These are phyloP conservation scores for Daldinia childiae DNA, from an alignment of 495 filamentous ascomycete species.

Conservation along the genomic window DNA sequence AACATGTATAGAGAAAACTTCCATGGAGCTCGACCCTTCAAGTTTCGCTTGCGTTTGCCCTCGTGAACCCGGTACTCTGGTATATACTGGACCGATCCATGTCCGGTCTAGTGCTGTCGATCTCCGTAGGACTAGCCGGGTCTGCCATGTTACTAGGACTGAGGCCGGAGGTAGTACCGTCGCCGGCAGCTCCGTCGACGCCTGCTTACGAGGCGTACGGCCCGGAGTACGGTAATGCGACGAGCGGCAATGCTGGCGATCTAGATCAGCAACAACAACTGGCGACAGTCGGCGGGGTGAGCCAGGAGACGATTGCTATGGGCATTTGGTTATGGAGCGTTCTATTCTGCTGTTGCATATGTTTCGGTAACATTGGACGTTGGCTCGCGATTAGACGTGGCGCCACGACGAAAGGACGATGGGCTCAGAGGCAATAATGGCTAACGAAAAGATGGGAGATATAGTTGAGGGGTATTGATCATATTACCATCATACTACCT, in stretches of 20 bases:
- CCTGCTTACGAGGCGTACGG: conserved; percentile 14
- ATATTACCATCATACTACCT: not conserved
- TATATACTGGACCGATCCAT: conserved; percentile 92
- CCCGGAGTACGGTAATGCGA: conserved; percentile 43
- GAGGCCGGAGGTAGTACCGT: conserved; percentile 79
- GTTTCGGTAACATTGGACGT: conserved; percentile 95
- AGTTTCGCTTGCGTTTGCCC: conserved; percentile 86
- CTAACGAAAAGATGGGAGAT: not conserved
- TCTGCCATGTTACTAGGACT: conserved; percentile 75
- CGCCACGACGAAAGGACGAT: conserved; percentile 48
- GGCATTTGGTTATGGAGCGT: conserved; percentile 91
- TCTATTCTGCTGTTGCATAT: conserved; percentile 91
- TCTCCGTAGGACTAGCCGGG: conserved; percentile 75
- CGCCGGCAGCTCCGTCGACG: conserved; percentile 52
- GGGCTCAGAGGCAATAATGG: conserved; percentile 41
- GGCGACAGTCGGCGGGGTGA: conserved; percentile 61
- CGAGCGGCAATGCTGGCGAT: not conserved
- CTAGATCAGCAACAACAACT: conserved; percentile 20
- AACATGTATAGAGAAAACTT: conserved; percentile 71
- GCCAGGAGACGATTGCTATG: conserved; percentile 79
- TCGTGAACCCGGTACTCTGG: conserved; percentile 95
- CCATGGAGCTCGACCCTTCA: conserved; percentile 96
- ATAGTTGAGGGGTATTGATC: not conserved
- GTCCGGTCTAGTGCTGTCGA: conserved; percentile 80
- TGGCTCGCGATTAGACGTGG: conserved; percentile 68